These are phyloP conservation scores for Pseudomassariella vexata DNA, from an alignment of 2,329 filamentous ascomycete genomes.

Conservation along the genomic window DNA sequence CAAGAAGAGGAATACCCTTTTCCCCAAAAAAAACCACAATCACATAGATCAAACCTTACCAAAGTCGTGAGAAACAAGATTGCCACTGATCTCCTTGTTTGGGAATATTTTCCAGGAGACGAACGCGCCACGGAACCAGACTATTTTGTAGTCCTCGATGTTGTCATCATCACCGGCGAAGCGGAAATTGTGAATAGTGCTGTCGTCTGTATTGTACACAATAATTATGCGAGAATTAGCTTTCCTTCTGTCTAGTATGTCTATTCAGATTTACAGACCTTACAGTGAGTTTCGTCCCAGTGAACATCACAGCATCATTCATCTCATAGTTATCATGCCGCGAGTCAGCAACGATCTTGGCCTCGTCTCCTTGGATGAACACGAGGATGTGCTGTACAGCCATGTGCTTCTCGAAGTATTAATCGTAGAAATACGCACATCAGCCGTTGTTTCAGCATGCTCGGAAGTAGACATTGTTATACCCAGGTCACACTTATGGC, in stretches of 20 bases:
- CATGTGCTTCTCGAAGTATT: constrained; percentile 35
- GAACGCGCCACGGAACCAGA: constrained; percentile 8
- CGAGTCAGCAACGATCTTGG: constrained; percentile 9
- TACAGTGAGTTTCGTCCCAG: constrained; percentile 11
- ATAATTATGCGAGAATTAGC: too few species aligned
- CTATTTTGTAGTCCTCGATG: constrained; percentile 12
- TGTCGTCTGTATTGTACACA: constrained; percentile 15
- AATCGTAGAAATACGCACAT: constrained; percentile 33
- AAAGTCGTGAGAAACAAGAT: too few species aligned
- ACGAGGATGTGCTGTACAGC: constrained; percentile 14
- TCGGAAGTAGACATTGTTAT: constrained; percentile 31
- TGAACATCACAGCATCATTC: constrained; percentile 8
- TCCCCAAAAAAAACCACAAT: too few species aligned
- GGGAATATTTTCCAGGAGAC: too few species aligned
- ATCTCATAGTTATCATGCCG: constrained; percentile 12
- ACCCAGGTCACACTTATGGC: constrained; percentile 20
- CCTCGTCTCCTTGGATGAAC: constrained; percentile 9
- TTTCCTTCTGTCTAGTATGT: too few species aligned
- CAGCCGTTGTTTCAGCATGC: constrained; percentile 32
- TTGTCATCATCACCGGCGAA: constrained; percentile 10
- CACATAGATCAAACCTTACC: too few species aligned
- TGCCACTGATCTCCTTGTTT: too few species aligned
- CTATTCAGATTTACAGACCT: too few species aligned
- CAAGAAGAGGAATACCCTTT: too few species aligned
- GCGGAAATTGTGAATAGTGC: constrained; percentile 12